Evolutionary conservation across 495 filamentous ascomycete species (phyloP), one percentile per base, ranked within the genome.

Genomic region (Hypomontagnella submonticulosa): DNA sequence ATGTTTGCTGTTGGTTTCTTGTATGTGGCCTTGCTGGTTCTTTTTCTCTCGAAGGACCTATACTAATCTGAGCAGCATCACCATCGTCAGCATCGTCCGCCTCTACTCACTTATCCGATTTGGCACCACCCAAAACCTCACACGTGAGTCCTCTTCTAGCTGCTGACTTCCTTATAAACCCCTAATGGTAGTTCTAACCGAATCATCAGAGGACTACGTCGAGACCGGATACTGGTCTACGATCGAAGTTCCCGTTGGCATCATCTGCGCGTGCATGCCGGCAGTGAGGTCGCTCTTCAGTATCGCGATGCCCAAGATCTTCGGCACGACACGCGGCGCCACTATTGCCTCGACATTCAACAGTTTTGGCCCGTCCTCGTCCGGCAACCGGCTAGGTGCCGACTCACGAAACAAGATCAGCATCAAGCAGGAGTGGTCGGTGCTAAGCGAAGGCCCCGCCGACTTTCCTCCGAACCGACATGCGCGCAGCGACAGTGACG

Each of bases 1-100:
- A 82, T 82, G 77, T 82, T 82, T 63, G 73, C 71, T 32, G 57
- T 82, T 10, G 80, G 80, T 36, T 70, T 77, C 36, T 79, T 81
- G 70, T 73, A 53, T 37, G 70, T 33, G 3, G 2, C 10, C 15
- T 18, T 5, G 0, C 16, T 12, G 20, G 9, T 20, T 3, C 11
- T 47, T n/a, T n/a, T n/a, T n/a, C n/a, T 3, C 9, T 15, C 7
- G 9, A 12, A 18, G 4, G 15, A 12, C 51, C 36, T 20, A 23
- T 37, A n/a, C 27, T 61, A 61, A 61, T 12, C 2, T 20, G 4
- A 11, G 32, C 15, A 73, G 70, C 55, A 74, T 77, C 59, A 70
- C 78, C 4, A 65, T 75, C 40, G 76, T 77, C 30, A 77, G 76
- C 56, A 73, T 76, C 18, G 56, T 76, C 36, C 71, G 77, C 34